These are phyloP conservation scores for Talaromyces rugulosus DNA, from an alignment of 2,329 filamentous ascomycete genomes.

Conservation along the genomic window DNA sequence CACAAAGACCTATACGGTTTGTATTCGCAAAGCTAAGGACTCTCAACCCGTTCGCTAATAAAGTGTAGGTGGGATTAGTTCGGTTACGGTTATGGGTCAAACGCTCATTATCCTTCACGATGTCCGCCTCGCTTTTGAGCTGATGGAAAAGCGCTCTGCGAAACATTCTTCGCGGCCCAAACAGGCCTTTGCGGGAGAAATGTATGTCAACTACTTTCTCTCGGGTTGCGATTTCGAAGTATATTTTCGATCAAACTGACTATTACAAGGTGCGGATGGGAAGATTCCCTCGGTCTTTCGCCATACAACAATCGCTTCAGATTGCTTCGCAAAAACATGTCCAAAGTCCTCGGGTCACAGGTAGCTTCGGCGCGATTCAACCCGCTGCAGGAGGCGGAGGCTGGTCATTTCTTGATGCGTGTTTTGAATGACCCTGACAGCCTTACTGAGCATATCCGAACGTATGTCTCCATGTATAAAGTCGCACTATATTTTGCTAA, in stretches of 20 bases:
- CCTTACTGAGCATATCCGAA: slow-evolving; percentile 41
- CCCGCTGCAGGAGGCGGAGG: slow-evolving; percentile 42
- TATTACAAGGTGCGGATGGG: slow-evolving; percentile 34
- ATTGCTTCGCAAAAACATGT: slow-evolving; percentile 44
- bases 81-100: slow-evolving; percentile 33
- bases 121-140: slow-evolving; percentile 25
- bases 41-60: neutral
- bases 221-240: neutral
- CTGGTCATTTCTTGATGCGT: slow-evolving; percentile 41
- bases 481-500: neutral
- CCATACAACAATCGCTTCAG: slow-evolving; percentile 36
- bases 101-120: slow-evolving; percentile 36
- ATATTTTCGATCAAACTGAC: slow-evolving; percentile 1
- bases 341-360: slow-evolving; percentile 44
- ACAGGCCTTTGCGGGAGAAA: slow-evolving; percentile 30
- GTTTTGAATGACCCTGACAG: slow-evolving; percentile 36
- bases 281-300: slow-evolving; percentile 30
- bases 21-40: neutral
- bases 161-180: slow-evolving; percentile 28
- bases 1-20: slow-evolving; percentile 40
- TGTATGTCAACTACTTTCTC: slow-evolving; percentile 23
- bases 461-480: slow-evolving; percentile 17
- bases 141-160: slow-evolving; percentile 31
- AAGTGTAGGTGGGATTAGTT: slow-evolving; percentile 32
- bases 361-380: slow-evolving; percentile 36